Conservation (phyloP, 2,329 filamentous ascomycete species). For the Epichloe hybrida region DNA sequence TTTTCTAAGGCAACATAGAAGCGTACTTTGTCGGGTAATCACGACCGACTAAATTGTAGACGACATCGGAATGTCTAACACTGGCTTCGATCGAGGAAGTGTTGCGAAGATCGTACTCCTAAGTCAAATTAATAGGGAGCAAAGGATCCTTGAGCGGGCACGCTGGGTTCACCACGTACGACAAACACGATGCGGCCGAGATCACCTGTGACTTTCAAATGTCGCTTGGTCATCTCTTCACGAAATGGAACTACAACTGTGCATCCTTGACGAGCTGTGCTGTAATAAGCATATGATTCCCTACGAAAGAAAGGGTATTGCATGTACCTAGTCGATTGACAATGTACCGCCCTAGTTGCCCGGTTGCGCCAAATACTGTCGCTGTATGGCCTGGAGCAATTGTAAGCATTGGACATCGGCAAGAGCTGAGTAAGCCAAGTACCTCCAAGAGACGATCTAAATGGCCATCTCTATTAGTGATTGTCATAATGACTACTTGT, state of each 20-base stretch:
- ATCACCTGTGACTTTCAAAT: constrained; percentile 92
- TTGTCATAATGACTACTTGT: background rate
- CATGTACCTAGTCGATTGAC: constrained; percentile 73
- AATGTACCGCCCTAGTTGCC: constrained; percentile 91
- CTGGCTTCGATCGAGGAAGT: constrained; percentile 92
- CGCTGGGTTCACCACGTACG: constrained; percentile 30
- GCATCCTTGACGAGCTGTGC: constrained; percentile 74
- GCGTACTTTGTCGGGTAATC: constrained; percentile 89
- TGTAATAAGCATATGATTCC: background rate
- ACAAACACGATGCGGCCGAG: constrained; percentile 80
- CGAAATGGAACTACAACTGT: constrained; percentile 87
- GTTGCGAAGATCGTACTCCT: constrained; percentile 93
- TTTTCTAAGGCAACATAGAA: background rate
- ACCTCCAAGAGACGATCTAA: constrained; percentile 82
- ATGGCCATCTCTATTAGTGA: constrained; percentile 13
- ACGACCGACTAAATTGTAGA: constrained; percentile 90
- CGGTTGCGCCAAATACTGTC: constrained; percentile 95
- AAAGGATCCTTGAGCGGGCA: background rate
- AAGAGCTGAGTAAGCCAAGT: constrained; percentile 15
- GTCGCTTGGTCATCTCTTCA: constrained; percentile 95
- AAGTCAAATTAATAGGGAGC: constrained; percentile 7
- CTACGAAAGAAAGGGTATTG: background rate
- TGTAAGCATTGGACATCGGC: constrained; percentile 13
- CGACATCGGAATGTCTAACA: constrained; percentile 90
- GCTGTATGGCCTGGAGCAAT: constrained; percentile 65